Evolutionary conservation across 805 yeast genomes (phyloP).

Genomic region (Kodamaea kakaduensis): DNA sequence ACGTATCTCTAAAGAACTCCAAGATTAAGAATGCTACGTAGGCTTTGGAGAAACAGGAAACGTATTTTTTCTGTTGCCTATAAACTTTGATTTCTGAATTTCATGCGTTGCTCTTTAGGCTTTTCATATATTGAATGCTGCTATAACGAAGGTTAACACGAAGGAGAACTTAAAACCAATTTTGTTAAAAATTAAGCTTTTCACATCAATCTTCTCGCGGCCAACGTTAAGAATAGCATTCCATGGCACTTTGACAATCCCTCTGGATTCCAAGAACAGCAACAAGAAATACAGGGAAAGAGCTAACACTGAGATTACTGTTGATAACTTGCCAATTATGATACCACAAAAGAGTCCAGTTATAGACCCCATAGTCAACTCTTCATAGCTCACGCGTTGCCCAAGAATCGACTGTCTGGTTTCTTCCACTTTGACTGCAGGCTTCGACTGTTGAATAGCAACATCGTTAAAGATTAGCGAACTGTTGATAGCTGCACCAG

Average conservation of each 20-base stretch:
- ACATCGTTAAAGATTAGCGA: slow-evolving; percentile 11
- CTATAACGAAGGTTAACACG: slow-evolving; percentile 9
- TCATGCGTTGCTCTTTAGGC: too few relatives aligned
- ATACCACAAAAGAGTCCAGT: slow-evolving; percentile 58
- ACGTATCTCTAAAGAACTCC: too few relatives aligned
- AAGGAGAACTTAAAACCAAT: slow-evolving; percentile 62
- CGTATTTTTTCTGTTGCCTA: too few relatives aligned
- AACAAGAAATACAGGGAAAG: slow-evolving; percentile 38
- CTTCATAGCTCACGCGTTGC: slow-evolving; percentile 55
- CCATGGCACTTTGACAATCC: slow-evolving; percentile 48
- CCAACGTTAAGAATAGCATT: slow-evolving; percentile 31
- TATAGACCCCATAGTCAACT: slow-evolving; percentile 60
- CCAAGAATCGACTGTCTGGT: slow-evolving; percentile 22
- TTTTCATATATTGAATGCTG: slow-evolving; percentile 6
- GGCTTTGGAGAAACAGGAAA: too few relatives aligned
- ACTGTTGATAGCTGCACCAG: not conserved
- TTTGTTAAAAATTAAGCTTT: slow-evolving; percentile 50
- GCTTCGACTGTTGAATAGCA: slow-evolving; percentile 7
- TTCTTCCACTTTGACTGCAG: slow-evolving; percentile 1
- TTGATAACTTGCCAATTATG: slow-evolving; percentile 56
- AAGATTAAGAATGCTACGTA: too few relatives aligned
- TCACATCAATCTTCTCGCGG: slow-evolving; percentile 39
- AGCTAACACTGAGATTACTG: slow-evolving; percentile 47
- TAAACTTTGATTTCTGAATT: too few relatives aligned
- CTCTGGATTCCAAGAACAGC: slow-evolving; percentile 56